A percentile compares a stretch with the other conserved stretches of the same genome.
These are phyloP conservation scores for Pseudovirgaria hyperparasitica DNA, from an alignment of 2,329 filamentous ascomycete species.

Conservation along the genomic window DNA sequence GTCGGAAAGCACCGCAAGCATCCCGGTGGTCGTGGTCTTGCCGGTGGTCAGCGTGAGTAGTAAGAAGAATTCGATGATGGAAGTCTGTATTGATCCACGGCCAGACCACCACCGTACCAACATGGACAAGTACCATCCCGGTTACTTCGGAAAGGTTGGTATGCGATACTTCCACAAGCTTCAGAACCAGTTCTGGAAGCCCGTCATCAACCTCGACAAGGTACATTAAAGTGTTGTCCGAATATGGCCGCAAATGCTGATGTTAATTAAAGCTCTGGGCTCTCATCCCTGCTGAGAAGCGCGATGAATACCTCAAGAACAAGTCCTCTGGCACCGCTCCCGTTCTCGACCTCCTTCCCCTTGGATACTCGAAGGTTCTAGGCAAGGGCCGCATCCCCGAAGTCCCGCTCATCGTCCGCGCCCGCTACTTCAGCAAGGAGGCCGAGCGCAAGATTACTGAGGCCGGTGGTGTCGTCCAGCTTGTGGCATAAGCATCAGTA, in stretches of 20 bases:
- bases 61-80: neutral
- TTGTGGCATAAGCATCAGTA: conserved; percentile 62
- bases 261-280: conserved; percentile 68
- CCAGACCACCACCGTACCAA: conserved; percentile 97
- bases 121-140: conserved; percentile 85
- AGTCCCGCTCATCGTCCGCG: conserved; percentile 86
- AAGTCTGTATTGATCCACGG: conserved; percentile 2
- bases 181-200: conserved; percentile 96
- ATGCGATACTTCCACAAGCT: conserved; percentile 78
- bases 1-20: conserved; percentile 97
- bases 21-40: conserved; percentile 68
- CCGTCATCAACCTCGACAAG: conserved; percentile 98
- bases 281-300: conserved; percentile 83
- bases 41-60: conserved; percentile 59
- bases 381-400: conserved; percentile 94
- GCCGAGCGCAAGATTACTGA: conserved; percentile 99
- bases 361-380: conserved; percentile 97
- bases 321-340: conserved; percentile 86
- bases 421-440: conserved; percentile 88
- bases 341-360: conserved; percentile 91
- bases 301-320: conserved; percentile 73
- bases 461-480: conserved; percentile 89
- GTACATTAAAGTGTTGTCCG: conserved; percentile 30
- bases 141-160: conserved; percentile 90
- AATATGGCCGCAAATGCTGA: conserved; percentile 4